Conservation (phyloP, 1,139 yeast genomes). For the Debaryomycetaceae sp. region DNA sequence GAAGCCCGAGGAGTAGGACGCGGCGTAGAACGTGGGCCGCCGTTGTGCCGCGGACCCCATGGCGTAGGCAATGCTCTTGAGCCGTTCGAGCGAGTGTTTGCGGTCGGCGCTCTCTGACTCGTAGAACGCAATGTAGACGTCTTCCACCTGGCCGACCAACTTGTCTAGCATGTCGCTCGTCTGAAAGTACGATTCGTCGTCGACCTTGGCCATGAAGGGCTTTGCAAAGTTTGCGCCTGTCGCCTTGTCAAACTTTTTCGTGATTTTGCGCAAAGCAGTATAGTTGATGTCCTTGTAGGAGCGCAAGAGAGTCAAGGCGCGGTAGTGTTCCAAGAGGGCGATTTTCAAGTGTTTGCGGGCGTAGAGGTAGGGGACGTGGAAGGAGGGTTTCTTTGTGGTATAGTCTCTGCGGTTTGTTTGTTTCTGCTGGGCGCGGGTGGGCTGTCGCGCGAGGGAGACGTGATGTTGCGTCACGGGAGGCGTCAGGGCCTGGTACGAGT, state of each 20-base stretch:
- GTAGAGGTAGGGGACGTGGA: constrained; percentile 50
- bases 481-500: too few species aligned
- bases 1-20: constrained; percentile 51
- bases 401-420: constrained; percentile 23
- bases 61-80: constrained; percentile 40
- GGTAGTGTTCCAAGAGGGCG: constrained; percentile 71
- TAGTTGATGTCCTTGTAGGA: constrained; percentile 70
- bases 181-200: constrained; percentile 42
- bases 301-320: constrained; percentile 66
- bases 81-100: constrained; percentile 65
- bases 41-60: constrained; percentile 21
- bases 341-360: constrained; percentile 69
- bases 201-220: constrained; percentile 50
- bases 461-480: constrained; percentile 1
- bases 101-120: constrained; percentile 56
- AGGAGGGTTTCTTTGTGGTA: constrained; percentile 16
- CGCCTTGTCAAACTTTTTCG: constrained; percentile 82
- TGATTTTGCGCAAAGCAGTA: constrained; percentile 80
- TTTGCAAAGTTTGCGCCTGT: constrained; percentile 38
- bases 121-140: constrained; percentile 53
- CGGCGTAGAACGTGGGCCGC: constrained; percentile 22
- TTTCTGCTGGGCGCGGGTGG: constrained; percentile 9
- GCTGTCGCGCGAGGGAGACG: constrained; percentile 1
- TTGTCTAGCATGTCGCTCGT: constrained; percentile 60
- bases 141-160: constrained; percentile 52